phyloP scores from a whole-genome alignment of 2,329 filamentous ascomycete species.

The Penicillium thymicola region DNA sequence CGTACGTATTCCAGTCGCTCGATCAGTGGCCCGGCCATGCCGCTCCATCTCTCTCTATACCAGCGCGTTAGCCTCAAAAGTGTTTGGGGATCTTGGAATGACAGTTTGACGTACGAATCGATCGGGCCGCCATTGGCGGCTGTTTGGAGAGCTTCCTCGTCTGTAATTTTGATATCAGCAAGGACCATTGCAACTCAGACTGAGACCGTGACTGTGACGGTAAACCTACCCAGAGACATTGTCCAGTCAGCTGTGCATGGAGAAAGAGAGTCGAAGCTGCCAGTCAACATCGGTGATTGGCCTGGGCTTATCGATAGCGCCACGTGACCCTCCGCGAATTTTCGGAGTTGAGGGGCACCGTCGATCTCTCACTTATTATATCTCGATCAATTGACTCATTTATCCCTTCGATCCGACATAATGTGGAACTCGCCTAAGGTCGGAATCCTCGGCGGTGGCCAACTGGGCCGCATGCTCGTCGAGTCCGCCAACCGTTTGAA shows the following conservation, averaged over 20 bases:
- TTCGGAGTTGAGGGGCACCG: constrained; percentile 22
- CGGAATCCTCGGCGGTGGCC: constrained; percentile 61
- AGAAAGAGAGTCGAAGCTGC: constrained; percentile 16
- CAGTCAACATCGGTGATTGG: constrained; percentile 17
- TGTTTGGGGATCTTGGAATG: constrained; percentile 2
- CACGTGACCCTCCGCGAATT: constrained; percentile 25
- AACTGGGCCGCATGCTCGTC: constrained; percentile 89
- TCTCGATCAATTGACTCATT: constrained; percentile 6
- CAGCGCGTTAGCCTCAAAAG: constrained; percentile 31
- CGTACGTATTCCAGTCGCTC: constrained; percentile 64
- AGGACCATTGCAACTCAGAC: neutral
- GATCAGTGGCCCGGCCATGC: constrained; percentile 62
- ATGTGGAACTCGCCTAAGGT: constrained; percentile 45
- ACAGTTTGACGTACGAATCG: constrained; percentile 50
- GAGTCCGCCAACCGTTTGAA: constrained; percentile 80
- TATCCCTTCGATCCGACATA: constrained; percentile 10
- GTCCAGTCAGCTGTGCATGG: constrained; percentile 14
- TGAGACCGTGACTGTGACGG: neutral
- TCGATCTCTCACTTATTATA: constrained; percentile 10
- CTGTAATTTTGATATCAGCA: constrained; percentile 24
- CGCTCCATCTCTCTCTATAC: constrained; percentile 65
- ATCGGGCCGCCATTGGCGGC: constrained; percentile 59
- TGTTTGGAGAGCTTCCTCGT: constrained; percentile 54
- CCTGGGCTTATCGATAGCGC: constrained; percentile 20
- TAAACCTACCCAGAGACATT: constrained; percentile 35